phyloP scores from a whole-genome alignment of 2,329 filamentous ascomycete genomes.

The Diaporthe vaccinii region DNA sequence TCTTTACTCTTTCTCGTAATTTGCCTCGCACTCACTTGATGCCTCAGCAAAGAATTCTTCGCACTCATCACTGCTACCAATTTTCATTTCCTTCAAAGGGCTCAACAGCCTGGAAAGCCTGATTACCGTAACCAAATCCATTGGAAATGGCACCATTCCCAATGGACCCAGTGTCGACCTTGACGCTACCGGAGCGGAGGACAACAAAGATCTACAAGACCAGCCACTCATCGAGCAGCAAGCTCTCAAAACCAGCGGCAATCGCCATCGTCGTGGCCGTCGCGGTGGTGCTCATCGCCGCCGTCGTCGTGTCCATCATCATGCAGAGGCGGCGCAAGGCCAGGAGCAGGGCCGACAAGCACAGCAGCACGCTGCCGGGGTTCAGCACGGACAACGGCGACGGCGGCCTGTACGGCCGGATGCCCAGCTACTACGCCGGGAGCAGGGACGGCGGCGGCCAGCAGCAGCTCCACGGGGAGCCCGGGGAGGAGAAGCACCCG shows the following conservation, averaged over 20 bases:
- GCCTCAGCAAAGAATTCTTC: not conserved
- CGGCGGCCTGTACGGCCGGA: not conserved
- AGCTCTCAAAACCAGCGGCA: not conserved
- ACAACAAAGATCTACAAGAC: not conserved
- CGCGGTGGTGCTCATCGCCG: not conserved
- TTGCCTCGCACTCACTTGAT: not conserved
- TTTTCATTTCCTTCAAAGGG: not conserved
- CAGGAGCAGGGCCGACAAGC: not conserved
- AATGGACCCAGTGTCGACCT: not conserved
- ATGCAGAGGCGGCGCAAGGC: not conserved
- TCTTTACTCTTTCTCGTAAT: not conserved
- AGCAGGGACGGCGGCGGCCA: not conserved
- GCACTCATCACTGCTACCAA: not conserved
- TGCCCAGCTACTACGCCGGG: not conserved
- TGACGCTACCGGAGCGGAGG: not conserved
- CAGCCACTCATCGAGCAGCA: not conserved
- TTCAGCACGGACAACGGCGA: constrained; percentile 12
- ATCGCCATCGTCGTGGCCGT: not conserved
- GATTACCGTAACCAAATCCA: not conserved
- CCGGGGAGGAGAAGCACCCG: not conserved
- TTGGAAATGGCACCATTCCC: constrained; percentile 17
- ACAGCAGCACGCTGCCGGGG: not conserved
- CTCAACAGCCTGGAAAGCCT: not conserved
- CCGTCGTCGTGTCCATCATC: not conserved
- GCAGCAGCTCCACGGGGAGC: not conserved